These are phyloP conservation scores for Tuber melanosporum DNA, from an alignment of 495 filamentous ascomycete genomes.

Conservation along the genomic window DNA sequence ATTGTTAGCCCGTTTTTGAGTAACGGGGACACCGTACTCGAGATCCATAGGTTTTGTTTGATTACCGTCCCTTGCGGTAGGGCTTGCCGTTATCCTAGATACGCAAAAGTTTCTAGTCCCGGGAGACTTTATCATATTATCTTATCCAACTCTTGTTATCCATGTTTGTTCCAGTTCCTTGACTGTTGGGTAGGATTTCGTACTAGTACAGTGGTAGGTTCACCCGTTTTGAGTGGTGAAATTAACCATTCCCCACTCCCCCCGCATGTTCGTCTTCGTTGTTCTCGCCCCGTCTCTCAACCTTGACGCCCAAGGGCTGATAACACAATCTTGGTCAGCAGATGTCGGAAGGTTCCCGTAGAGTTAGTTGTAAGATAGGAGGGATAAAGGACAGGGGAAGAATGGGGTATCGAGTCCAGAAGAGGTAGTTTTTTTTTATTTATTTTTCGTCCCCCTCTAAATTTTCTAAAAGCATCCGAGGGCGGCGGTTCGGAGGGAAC, in stretches of 20 bases:
- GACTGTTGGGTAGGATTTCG: not conserved
- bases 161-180: not conserved
- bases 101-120: not conserved
- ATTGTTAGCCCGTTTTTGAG: not conserved
- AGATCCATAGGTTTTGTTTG: not conserved
- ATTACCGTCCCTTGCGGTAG: not conserved
- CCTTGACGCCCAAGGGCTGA: not conserved
- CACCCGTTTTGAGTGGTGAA: not conserved
- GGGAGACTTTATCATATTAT: not conserved
- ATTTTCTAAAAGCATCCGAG: not conserved
- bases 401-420: not conserved
- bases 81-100: not conserved
- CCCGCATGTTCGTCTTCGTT: not conserved
- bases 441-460: not conserved
- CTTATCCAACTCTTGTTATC: not conserved
- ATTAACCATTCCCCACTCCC: not conserved
- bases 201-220: not conserved
- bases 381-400: not conserved
- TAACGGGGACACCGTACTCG: not conserved
- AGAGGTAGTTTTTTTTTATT: not conserved
- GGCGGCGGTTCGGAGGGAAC: not conserved
- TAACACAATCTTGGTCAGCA: constrained; percentile 1
- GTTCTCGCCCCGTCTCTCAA: not conserved
- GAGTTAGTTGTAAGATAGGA: not conserved
- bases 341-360: not conserved